phyloP scores from a whole-genome alignment of 495 filamentous ascomycete species.

The Annulohypoxylon moriforme region DNA sequence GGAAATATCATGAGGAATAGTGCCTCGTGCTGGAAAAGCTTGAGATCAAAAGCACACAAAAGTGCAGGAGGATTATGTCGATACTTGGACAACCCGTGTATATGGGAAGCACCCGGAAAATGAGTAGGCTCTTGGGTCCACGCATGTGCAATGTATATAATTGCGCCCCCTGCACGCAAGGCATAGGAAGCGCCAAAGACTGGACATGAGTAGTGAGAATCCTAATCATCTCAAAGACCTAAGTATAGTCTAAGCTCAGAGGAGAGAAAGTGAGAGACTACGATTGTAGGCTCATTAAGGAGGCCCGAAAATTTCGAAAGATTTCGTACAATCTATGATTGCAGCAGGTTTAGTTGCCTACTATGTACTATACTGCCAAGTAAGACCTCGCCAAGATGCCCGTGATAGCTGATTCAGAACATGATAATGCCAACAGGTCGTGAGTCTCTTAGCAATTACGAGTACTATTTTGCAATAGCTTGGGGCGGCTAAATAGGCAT shows the following conservation, averaged over 20 bases:
- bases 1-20: constrained; percentile 9
- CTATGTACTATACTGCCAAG: not conserved
- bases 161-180: constrained; percentile 6
- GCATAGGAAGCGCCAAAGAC: not conserved
- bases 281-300: constrained; percentile 9
- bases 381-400: not conserved
- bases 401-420: not conserved
- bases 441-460: not conserved
- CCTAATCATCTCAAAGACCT: not conserved
- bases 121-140: constrained; percentile 15
- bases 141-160: constrained; percentile 38
- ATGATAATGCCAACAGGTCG: not conserved
- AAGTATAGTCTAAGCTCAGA: not conserved
- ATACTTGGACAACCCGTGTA: constrained; percentile 22
- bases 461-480: too few species aligned
- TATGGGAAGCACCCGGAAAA: constrained; percentile 17
- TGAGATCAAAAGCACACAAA: constrained; percentile 12
- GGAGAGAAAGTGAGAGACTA: not conserved
- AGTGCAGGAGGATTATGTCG: constrained; percentile 23
- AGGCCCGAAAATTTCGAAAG: constrained; percentile 13
- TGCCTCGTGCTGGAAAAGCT: constrained; percentile 9
- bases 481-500: too few species aligned
- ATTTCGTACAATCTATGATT: not conserved
- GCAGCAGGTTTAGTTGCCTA: constrained; percentile 5
- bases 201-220: not conserved